Evolutionary conservation across 1,139 yeast genomes (phyloP).

Genomic region (Meyerozyma carpophila): DNA sequence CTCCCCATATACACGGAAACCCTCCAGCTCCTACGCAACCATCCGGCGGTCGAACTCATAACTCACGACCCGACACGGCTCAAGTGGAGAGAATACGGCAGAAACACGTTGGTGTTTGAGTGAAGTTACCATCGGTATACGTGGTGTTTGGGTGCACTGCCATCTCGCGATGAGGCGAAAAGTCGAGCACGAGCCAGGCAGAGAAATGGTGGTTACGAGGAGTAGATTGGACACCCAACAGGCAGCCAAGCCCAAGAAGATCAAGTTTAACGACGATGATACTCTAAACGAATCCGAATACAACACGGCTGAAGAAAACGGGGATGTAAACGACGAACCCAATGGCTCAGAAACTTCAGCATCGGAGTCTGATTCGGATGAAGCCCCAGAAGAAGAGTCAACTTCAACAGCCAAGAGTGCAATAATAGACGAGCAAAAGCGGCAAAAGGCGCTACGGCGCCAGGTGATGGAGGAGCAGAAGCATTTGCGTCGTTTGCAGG

Average conservation of each 20-base stretch:
- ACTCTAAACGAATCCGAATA: background rate
- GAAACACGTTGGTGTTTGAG: background rate
- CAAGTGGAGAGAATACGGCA: background rate
- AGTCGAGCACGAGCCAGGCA: background rate
- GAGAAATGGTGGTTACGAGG: background rate
- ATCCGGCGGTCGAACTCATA: background rate
- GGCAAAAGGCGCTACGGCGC: constrained; percentile 26
- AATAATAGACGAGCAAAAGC: constrained; percentile 30
- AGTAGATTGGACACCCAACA: constrained; percentile 1
- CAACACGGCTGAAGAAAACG: background rate
- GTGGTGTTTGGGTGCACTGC: background rate
- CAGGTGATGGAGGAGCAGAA: constrained; percentile 31
- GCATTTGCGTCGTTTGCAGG: constrained; percentile 47
- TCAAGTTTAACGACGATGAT: background rate
- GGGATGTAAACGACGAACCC: background rate
- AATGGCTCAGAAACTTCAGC: constrained; percentile 14
- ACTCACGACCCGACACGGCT: background rate
- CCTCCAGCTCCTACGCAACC: background rate
- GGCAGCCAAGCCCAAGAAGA: background rate
- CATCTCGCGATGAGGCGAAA: constrained; percentile 2
- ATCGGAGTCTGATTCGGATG: constrained; percentile 30
- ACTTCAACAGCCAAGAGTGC: constrained; percentile 24
- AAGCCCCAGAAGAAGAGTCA: constrained; percentile 48
- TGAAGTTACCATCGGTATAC: background rate
- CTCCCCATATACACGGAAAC: background rate